Base-by-base conservation (phyloP, 345 rosid genomes). In the Noccaea caerulescens region DNA sequence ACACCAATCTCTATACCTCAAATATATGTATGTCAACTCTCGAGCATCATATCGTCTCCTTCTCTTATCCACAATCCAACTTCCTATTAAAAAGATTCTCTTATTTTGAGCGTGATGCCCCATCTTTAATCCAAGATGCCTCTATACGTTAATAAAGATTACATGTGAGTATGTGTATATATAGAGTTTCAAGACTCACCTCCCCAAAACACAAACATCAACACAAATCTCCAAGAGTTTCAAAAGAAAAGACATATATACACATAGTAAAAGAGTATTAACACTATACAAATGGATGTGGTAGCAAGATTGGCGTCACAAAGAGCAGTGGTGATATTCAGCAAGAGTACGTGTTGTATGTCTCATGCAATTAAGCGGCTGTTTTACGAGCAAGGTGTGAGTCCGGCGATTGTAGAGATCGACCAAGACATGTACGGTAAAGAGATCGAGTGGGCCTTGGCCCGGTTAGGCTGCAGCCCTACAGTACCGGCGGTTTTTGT, bases 301-400 rank as follows among this genome's bases (percentile, higher is more conserved):
- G 85, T 93, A 7, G 82, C 81, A 12, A 93, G 79, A 72, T 66
- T 93, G 71, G 92, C 89, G 10, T 84, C 96, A 1, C 94, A 88
- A 55, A 93, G 84, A 82, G 96, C 96, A n/a, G 97, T 93, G 81
- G 97, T 93, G 85, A 93, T 91, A 47, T 93, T 91, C 86, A 91
- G 97, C 85, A 91, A 88, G 86, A 91, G 91, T 63, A 77, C 96
- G 0, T 93, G 97, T 76, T 87, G 91, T 81, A 88, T 93, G 96
- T 76, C 92, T 82, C 97, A 93, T 72, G 89, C 98, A 45, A 87
- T 91, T 42, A 91, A 93, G 80, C 79, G 92, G 32, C 63, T 93
- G 77, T 93, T 93, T 52, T 93, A 93, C 58, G 98, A 91, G 67
- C 96, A 84, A 69, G 97, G 92, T 1, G 96, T 87, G 73, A 85